Evolutionary conservation across 2,329 filamentous ascomycete genomes (phyloP), one percentile per base, ranked within the genome.

Genomic region (Ilyonectria destructans): DNA sequence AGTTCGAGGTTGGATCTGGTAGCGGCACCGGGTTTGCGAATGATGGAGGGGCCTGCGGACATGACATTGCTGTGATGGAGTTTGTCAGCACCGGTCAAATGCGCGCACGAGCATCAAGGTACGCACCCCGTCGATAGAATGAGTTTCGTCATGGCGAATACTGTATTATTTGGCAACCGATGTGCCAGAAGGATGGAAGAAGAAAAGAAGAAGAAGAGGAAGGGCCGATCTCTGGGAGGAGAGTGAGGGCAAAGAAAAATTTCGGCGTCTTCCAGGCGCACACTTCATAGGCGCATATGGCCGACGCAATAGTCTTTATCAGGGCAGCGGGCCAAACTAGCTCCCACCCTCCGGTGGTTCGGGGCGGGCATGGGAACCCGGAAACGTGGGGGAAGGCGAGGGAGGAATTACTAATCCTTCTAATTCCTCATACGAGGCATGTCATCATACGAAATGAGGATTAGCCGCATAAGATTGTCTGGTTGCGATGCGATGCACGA

Each of bases 1-100:
- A 99, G 89, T 82, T 99, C 96, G 75, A 95, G 91, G 80, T 98
- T 98, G 62, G 96, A 98, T 79, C 95, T 94, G 78, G 91, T 91
- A 43, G 71, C 70, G 72, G 64, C 64, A 52, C 90, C 89, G 68
- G 92, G 90, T 77, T 93, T 93, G 70, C 94, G 91, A 80, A 97
- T 92, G 70, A 97, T 92, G 56, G 94, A 94, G 65, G 93, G 92
- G 65, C 93, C 93, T 71, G 90, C 91, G 75, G 92, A 92, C 88
- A 97, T 94, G 80, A 97, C 92, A 85, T 97, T 98, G 78, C 88
- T 90, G 75, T 65, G 55, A 37, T 43, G 19, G 63, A 70, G 70
- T 71, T 69, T 73, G 68, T 77, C 70, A 75, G 69, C 68, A 49
- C 35, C 33, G 21, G 35, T 19, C 35, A 48, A 58, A 29, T 29